Base-by-base conservation (phyloP, 1,284 basidiomycete genomes). In the Cutaneotrichosporon sp. region DNA sequence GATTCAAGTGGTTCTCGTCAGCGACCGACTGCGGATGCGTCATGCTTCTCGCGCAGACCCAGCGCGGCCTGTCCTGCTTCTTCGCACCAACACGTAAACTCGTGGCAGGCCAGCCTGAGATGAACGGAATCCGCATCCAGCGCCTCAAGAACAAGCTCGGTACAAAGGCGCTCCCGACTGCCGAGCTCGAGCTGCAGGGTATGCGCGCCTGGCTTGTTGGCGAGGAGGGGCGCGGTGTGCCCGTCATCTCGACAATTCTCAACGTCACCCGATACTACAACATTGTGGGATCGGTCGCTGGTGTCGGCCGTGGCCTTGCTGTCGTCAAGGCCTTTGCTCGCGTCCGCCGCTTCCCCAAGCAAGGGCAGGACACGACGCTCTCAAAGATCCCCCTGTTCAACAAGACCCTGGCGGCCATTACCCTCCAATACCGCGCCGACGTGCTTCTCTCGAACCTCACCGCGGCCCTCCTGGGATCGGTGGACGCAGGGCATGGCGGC, bases 1-100 rank as follows among this genome's bases (percentile, higher is more conserved):
- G 90, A 1, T 86, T 90, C 79, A 90, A 90, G 79, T 90, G 89
- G 90, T 92, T 92, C 81, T 90, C 89, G 9, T 89, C 88, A 61
- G 90, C 90, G 1, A 89, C 89, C 0, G 90, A 92, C 70, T 65
- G 67, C 60, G 64, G 62, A 14, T 63, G 62, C 36, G 60, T 58
- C 18, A 30, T 68, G 22, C 30, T 68, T 7, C 67, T 68, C 36
- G 67, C 67, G 2, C 58, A 64, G 62, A 68, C 67, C 16, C 30
- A 47, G 26, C 46, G 82, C 0, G 83, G 90, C 8, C 90, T 89
- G 0, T 84, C 90, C 50, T 91, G 90, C 80, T 81, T 90, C 52
- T 82, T 65, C 16, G 67, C 64, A 2, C 67, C 67, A 4, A 65
- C 90, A 49, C 88, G 88, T 26, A 82, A 89, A 18, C 53, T 67